Evolutionary conservation across 768 basidiomycete genomes (phyloP), one percentile per base, ranked within the genome.

Genomic region (Pleurotus djamor): DNA sequence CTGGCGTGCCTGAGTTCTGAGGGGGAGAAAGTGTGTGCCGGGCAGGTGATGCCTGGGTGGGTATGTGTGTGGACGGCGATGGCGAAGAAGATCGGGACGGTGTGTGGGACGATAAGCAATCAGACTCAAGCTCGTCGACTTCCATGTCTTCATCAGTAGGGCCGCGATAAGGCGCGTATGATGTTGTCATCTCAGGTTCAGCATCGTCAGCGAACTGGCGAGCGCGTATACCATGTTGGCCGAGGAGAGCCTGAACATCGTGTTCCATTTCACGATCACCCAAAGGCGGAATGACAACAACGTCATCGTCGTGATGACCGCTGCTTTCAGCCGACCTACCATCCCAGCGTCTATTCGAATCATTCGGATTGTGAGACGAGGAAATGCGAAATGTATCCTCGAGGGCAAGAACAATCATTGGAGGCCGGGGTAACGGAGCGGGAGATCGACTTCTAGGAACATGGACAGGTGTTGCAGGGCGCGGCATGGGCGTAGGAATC

Each of bases 371-470:
- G 1, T 44, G 17, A 10, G 60, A 50, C 36, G 48, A 62, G 5
- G 76, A 63, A 52, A 83, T 78, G n/a, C 84, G 77, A 76, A 87
- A 85, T 1, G 83, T 79, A 60, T 87, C 85, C 57, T 83, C 83
- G 17, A 83, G 69, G 9, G 83, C 82, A 64, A 80, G 80, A 41
- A 81, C 73, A 41, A 79, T 74, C 62, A 71, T 72, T 2, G 71
- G 72, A 51, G 64, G 59, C 1, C 64, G 35, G n/a, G 68, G 52
- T 37, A 55, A 16, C 14, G 52, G 41, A 14, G 35, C 32, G 32
- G 57, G 45, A 10, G 57, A 58, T 58, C 57, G 16, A 5, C 44
- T 16, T 28, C 37, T 17, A 28, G 48, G 16, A 52, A 60, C 41
- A 41, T 62, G 61, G 17, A 32, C 38, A 2, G 61, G 59, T 14